Evolutionary conservation across 345 rosid species (phyloP).

Genomic region (Linum trigynum): DNA sequence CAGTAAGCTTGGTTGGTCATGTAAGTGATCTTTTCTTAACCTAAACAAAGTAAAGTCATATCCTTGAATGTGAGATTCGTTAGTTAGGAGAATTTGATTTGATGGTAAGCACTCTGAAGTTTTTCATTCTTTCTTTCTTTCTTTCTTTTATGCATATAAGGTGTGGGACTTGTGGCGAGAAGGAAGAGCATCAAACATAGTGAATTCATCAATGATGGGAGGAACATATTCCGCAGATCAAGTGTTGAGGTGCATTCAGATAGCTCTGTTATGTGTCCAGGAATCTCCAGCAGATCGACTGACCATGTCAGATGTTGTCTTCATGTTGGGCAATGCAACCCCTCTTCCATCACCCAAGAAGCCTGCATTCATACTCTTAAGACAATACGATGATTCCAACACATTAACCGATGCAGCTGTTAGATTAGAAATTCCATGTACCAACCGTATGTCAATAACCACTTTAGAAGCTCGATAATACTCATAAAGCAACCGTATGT

Average conservation of each 20-base stretch:
- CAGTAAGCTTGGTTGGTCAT: conserved; percentile 12
- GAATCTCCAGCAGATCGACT: conserved; percentile 6
- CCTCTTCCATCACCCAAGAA: conserved; percentile 4
- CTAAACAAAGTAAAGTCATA: no score
- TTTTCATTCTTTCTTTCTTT: not conserved
- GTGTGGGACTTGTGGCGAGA: conserved; percentile 9
- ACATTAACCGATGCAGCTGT: no score
- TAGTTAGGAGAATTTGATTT: no score
- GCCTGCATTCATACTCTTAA: not conserved
- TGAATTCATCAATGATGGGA: not conserved
- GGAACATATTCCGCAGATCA: not conserved
- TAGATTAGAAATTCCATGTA: no score
- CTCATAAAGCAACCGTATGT: no score
- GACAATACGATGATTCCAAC: not conserved
- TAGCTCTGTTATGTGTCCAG: conserved; percentile 4
- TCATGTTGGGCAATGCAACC: not conserved
- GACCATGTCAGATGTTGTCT: not conserved
- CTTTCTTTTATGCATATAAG: not conserved
- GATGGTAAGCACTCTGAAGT: no score
- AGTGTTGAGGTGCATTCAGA: not conserved
- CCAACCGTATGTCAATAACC: no score
- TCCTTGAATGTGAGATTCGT: no score
- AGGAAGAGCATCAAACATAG: conserved; percentile 2
- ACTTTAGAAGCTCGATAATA: no score
- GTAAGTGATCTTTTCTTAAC: conserved; percentile 2